A percentile compares a stretch with the other conserved stretches of the same genome.
Conservation (phyloP, 768 basidiomycete genomes). For the Chalciporus chontae region DNA sequence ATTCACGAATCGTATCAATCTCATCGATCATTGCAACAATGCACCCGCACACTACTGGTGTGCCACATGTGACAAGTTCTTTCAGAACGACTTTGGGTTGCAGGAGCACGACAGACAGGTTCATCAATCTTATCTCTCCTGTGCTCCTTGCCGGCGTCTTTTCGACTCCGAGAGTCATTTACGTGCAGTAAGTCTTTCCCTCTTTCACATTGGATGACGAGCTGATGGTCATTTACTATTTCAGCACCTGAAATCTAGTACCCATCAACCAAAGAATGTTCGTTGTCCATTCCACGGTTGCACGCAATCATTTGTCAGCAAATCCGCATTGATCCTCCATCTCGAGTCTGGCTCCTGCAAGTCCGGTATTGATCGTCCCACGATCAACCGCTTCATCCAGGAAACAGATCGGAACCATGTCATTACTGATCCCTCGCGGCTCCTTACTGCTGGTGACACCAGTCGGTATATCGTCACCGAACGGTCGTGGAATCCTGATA, state of each 20-base stretch:
- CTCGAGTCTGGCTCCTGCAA: constrained; percentile 57
- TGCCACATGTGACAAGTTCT: constrained; percentile 37
- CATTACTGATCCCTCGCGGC: constrained; percentile 54
- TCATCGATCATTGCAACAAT: constrained; percentile 41
- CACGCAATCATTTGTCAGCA: constrained; percentile 43
- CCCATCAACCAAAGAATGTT: constrained; percentile 41
- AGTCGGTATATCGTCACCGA: constrained; percentile 29
- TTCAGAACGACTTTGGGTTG: constrained; percentile 37
- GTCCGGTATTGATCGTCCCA: constrained; percentile 44
- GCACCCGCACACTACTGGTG: constrained; percentile 47
- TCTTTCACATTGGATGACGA: neutral
- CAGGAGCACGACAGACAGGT: constrained; percentile 47
- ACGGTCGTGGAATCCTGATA: constrained; percentile 38
- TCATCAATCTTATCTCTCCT: constrained; percentile 33
- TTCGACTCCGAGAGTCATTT: constrained; percentile 35
- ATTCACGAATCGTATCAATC: constrained; percentile 32
- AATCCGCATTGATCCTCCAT: constrained; percentile 56
- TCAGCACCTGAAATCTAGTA: constrained; percentile 51
- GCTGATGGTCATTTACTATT: neutral
- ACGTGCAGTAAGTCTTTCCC: constrained; percentile 6
- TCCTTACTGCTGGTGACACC: constrained; percentile 35
- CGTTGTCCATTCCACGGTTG: constrained; percentile 44
- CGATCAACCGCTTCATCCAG: constrained; percentile 35
- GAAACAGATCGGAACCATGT: constrained; percentile 42
- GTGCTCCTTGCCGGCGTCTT: constrained; percentile 38